Base-by-base conservation (phyloP, 225 moss, liverwort and hornwort genomes). In the Anthoceros angustus region DNA sequence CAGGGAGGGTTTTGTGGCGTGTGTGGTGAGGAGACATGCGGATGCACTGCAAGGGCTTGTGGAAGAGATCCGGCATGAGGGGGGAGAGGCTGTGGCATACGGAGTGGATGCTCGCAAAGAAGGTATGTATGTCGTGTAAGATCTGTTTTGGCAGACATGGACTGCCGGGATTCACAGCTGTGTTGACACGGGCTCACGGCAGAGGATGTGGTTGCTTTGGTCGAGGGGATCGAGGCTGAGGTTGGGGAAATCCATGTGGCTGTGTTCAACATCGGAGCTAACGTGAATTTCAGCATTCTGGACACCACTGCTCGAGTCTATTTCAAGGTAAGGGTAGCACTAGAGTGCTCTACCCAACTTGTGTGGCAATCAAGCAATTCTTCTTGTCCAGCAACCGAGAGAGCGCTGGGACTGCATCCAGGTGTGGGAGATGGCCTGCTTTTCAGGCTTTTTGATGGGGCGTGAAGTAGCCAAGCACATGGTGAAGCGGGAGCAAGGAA, bases 361-460 rank as follows among this genome's bases (percentile, higher is more conserved):
- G n/a, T n/a, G n/a, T n/a, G n/a, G n/a, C 32, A 32, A 32, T 32
- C 39, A 16, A 25, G 21, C 46, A 18, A 40, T 67, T 9, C 42
- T 42, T 32, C 32, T 42, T 6, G 42, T 24, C 42, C 16, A 45
- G 42, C 21, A 24, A 40, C n/a, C 39, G 67, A 67, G 16, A 41
- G 12, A n/a, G 10, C 46, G 12, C 46, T 18, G 12, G 46, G 2
- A 12, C 5, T 12, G 18, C 18, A 18, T 48, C 25, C 67, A 84
- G 84, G 87, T 87, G 16, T 87, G 87, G 87, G 87, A 87, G 72
- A 87, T 87, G 87, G 87, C 87, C 8, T 80, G 82, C 63, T 87
- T 76, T 63, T 67, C 87, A 68, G 87, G 87, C 48, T 87, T 87
- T 46, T 66, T 87, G 48, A 72, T 78, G 68, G 85, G 82, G 40